Conservation (phyloP, 2,329 filamentous ascomycete species). For the Penicillium aurantiogriseum region DNA sequence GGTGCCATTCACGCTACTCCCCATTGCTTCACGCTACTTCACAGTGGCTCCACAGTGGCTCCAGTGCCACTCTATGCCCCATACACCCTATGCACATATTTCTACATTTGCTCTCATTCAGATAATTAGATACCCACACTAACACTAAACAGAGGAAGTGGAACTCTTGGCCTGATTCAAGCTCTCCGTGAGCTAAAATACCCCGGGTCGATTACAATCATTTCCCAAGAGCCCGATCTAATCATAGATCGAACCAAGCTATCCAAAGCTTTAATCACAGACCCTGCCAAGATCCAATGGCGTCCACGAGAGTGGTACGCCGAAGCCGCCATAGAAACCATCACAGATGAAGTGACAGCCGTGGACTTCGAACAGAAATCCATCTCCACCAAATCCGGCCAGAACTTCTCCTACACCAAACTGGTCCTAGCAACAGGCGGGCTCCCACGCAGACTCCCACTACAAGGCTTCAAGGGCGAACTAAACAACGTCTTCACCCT, state of each 20-base stretch:
- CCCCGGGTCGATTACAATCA: slow-evolving; percentile 74
- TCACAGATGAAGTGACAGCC: slow-evolving; percentile 62
- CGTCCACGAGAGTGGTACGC: slow-evolving; percentile 76
- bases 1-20: too few relatives aligned
- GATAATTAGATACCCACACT: not conserved
- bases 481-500: slow-evolving; percentile 85
- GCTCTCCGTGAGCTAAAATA: slow-evolving; percentile 79
- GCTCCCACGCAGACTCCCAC: slow-evolving; percentile 68
- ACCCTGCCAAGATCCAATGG: slow-evolving; percentile 74
- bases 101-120: not conserved
- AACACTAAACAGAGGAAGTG: slow-evolving; percentile 63
- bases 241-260: slow-evolving; percentile 94
- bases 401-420: slow-evolving; percentile 76
- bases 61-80: not conserved
- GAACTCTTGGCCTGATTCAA: slow-evolving; percentile 77
- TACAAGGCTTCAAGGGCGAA: slow-evolving; percentile 76
- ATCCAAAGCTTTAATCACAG: slow-evolving; percentile 86
- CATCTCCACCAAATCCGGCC: slow-evolving; percentile 72
- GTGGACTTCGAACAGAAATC: slow-evolving; percentile 74
- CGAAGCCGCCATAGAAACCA: slow-evolving; percentile 56
- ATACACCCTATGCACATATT: not conserved
- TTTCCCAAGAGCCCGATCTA: slow-evolving; percentile 78
- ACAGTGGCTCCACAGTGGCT: not conserved
- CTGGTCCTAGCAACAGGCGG: slow-evolving; percentile 89
- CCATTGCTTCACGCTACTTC: not conserved